Base-by-base conservation (phyloP, 2,329 filamentous ascomycete genomes). In the Epichloe coenophiala region DNA sequence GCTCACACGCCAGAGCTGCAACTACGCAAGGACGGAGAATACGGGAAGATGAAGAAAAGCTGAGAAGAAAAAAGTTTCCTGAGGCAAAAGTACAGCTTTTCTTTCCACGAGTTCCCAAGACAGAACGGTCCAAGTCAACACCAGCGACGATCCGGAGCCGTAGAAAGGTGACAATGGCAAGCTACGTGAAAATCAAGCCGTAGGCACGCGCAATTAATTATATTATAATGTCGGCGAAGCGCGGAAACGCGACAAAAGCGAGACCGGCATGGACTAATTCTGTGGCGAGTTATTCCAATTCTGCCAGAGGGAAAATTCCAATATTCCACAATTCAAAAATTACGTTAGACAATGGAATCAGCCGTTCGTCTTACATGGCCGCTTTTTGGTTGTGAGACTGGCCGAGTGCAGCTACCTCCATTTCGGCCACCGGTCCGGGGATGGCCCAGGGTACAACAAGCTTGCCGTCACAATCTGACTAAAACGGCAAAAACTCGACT, bases 351-450 rank as follows among this genome's bases (percentile, higher is more conserved):
- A 41, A 49, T 43, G 15, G 8, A 38, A 17, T 33, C 40, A 49
- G 45, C 36, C 42, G 35, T 31, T 33, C 12, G 12, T 48, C 48
- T 43, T n/a, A 39, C 45, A 27, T 48, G 49, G 51, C 51, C 51
- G 51, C 31, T 53, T 53, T 53, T 2, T 4, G 40, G 36, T 37
- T 8, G 11, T 38, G 9, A 17, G 7, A 11, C n/a, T 53, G 38
- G 45, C 45, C 23, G 21, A 39, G 40, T 23, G 17, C 45, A 48
- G 49, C 45, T 42, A 51, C 51, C 51, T 51, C 49, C 42, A 51
- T 53, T 42, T 48, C 51, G 51, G 51, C 51, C 51, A 53, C 48
- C 27, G 19, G 23, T 17, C 45, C 19, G 27, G 31, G 11, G 11
- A 19, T 44, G 11, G 38, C n/a, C 19, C 37, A 42, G 36, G 21